These are phyloP conservation scores for Epichloe uncinata DNA, from an alignment of 2,329 filamentous ascomycete species.

Conservation along the genomic window DNA sequence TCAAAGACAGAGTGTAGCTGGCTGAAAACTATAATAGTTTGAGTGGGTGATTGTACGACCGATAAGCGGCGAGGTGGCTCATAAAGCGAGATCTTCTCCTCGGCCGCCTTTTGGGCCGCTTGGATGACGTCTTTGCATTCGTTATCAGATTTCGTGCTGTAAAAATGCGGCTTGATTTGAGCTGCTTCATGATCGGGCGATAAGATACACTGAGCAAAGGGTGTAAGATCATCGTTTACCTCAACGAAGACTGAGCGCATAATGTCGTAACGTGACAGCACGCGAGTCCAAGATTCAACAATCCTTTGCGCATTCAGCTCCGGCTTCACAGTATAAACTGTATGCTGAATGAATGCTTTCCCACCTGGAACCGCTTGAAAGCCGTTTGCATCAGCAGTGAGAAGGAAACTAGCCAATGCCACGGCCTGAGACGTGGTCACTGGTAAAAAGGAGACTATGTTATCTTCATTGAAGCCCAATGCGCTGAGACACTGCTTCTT, in stretches of 20 bases:
- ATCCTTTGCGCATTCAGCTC: neutral
- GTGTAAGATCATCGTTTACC: conserved; percentile 18
- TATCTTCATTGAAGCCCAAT: neutral
- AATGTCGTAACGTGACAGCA: neutral
- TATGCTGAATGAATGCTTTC: neutral
- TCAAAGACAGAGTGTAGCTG: conserved; percentile 25
- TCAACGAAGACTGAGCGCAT: neutral
- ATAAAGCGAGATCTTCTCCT: conserved; percentile 1
- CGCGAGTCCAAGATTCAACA: neutral
- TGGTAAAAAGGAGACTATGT: neutral
- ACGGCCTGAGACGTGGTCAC: neutral
- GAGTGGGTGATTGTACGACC: neutral
- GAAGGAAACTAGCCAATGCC: neutral
- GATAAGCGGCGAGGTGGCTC: neutral
- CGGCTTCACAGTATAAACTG: neutral
- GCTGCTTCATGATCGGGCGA: conserved; percentile 4
- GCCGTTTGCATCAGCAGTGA: neutral
- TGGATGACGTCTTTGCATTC: conserved; percentile 7
- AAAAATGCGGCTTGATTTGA: neutral
- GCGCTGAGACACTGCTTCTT: neutral
- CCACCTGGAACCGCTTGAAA: neutral
- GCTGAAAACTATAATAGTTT: conserved; percentile 15
- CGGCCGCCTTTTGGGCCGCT: conserved; percentile 6
- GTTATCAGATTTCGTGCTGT: neutral
- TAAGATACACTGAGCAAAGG: conserved; percentile 22